Percentiles rank a stretch among this genome's conserved stretches.
Conservation (phyloP, 1,284 basidiomycete species). For the Malassezia restricta region DNA sequence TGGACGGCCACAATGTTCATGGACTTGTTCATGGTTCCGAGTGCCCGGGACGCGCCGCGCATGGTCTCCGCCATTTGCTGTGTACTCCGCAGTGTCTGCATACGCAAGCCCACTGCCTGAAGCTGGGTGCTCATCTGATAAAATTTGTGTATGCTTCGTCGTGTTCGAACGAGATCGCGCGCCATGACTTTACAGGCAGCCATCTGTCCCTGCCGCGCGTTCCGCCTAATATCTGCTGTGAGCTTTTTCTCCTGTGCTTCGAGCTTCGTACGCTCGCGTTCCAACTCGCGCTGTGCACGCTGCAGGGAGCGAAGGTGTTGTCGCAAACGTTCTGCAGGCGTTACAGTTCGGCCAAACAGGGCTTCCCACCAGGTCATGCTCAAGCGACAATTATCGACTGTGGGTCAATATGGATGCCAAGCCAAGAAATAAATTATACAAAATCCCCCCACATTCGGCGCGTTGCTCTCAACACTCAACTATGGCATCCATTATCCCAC, state of each 20-base stretch:
- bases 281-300: conserved; percentile 92
- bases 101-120: conserved; percentile 85
- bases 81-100: conserved; percentile 90
- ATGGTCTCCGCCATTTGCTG: conserved; percentile 99
- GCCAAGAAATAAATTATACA: neutral
- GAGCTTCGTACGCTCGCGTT: conserved; percentile 83
- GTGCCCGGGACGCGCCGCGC: conserved; percentile 87
- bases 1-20: conserved; percentile 90
- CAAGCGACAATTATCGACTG: neutral
- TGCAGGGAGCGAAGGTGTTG: conserved; percentile 90
- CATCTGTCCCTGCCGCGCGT: conserved; percentile 88
- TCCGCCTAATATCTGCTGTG: conserved; percentile 81
- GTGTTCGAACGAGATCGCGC: conserved; percentile 89
- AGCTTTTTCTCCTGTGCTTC: conserved; percentile 62
- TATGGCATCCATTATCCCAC: conserved; percentile 40
- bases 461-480: neutral
- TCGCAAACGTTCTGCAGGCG: conserved; percentile 86
- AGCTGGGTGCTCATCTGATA: conserved; percentile 97
- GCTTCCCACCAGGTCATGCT: conserved; percentile 26
- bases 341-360: conserved; percentile 74
- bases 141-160: conserved; percentile 93
- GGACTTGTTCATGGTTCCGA: conserved; percentile 93
- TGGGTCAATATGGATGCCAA: neutral
- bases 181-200: conserved; percentile 91
- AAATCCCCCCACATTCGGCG: neutral